Base-by-base conservation (phyloP, 2,329 filamentous ascomycete species). In the Zalaria sp. region DNA sequence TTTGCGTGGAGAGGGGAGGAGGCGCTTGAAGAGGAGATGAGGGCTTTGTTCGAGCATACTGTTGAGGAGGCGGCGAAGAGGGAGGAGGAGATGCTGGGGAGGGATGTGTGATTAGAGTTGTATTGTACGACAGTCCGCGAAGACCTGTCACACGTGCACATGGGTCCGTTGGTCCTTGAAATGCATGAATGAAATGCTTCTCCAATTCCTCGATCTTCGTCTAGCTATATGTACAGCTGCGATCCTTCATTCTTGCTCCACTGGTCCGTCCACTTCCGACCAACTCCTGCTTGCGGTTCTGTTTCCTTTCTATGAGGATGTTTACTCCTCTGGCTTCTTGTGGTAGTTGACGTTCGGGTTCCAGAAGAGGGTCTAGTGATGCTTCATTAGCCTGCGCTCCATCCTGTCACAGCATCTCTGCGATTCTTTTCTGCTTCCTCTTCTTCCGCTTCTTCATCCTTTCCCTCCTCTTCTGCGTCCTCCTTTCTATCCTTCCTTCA, bases 331-430 rank as follows among this genome's bases (percentile, higher is more conserved):
- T 31, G 44, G 43, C 71, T 82, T 83, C 73, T 93, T 87, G 79
- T 96, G 87, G 73, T 93, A 89, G 79, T 96, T 96, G 72, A 95
- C 87, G 45, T 72, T 75, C 52, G 80, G 72, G 69, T 96, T 96
- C 91, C 91, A 98, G 82, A 71, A 71, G 35, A 65, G 55, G 41
- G 68, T 71, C 68, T 71, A 37, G 29, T 11, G 11, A 43, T 32
- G 8, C 25, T 18, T 25, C 41, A 27, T 8, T 25, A 9, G 26
- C 10, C 27, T 10, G 8, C 10, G 9, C 25, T 43, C 28, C 25
- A 41, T 11, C 28, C 28, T n/a, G 18, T 18, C 18, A 18, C 18
- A 18, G 18, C 18, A 18, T 18, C 18, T 18, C 18, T 18, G 18
- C 18, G 18, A 18, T 18, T 18, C 18, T 18, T 18, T 18, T 18